phyloP scores from a whole-genome alignment of 768 basidiomycete species.

The Panus rudis region DNA sequence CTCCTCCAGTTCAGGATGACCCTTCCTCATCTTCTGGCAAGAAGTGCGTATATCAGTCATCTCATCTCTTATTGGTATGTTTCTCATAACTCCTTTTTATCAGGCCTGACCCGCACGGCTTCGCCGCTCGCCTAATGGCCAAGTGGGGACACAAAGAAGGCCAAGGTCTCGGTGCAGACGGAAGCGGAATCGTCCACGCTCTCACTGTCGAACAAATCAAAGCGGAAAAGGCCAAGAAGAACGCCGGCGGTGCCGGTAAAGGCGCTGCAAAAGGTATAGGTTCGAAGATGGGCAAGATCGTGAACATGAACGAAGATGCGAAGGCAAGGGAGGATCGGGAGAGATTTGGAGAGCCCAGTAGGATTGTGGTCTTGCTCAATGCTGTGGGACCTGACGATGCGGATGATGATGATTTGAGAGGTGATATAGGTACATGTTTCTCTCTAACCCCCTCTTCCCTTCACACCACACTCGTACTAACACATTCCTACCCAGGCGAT shows the following conservation, averaged over 20 bases:
- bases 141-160: slow-evolving; percentile 97
- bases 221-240: slow-evolving; percentile 26
- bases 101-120: slow-evolving; percentile 60
- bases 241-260: slow-evolving; percentile 32
- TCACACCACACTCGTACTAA: not conserved
- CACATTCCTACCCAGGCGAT: slow-evolving; percentile 46
- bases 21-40: slow-evolving; percentile 24
- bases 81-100: not conserved
- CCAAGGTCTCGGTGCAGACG: slow-evolving; percentile 82
- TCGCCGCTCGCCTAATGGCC: slow-evolving; percentile 86
- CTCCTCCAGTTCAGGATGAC: slow-evolving; percentile 6
- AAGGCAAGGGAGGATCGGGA: slow-evolving; percentile 70
- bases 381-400: slow-evolving; percentile 83
- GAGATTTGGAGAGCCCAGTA: slow-evolving; percentile 83
- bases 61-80: not conserved
- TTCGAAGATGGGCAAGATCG: slow-evolving; percentile 79
- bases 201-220: slow-evolving; percentile 70
- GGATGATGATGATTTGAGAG: slow-evolving; percentile 77
- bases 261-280: slow-evolving; percentile 36
- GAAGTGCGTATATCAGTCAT: slow-evolving; percentile 10
- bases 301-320: slow-evolving; percentile 85
- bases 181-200: slow-evolving; percentile 83
- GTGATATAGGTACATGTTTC: slow-evolving; percentile 69
- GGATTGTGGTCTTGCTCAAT: slow-evolving; percentile 85
- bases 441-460: not conserved